These are phyloP conservation scores for Fusarium sp. DNA, from an alignment of 2,329 filamentous ascomycete species.

Conservation along the genomic window DNA sequence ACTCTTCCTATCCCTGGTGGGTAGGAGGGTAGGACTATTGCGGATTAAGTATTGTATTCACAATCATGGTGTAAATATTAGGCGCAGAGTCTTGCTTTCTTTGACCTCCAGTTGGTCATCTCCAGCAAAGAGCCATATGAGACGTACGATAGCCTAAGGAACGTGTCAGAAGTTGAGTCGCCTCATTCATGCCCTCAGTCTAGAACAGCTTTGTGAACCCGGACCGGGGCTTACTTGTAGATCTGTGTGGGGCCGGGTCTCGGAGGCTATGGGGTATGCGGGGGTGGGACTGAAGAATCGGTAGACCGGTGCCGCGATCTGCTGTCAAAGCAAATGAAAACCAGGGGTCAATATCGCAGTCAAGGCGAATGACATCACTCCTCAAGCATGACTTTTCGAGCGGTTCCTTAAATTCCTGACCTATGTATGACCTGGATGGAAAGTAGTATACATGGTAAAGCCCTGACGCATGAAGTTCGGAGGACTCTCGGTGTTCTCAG, in stretches of 20 bases:
- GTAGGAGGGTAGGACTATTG: background rate
- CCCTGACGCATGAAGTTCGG: conserved; percentile 19
- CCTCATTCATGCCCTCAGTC: background rate
- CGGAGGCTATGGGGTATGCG: background rate
- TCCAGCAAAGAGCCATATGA: background rate
- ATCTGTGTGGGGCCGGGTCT: conserved; percentile 10
- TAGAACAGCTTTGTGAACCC: background rate
- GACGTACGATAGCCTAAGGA: background rate
- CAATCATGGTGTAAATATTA: background rate
- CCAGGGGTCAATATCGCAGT: background rate
- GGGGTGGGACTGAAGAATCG: background rate
- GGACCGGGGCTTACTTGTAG: background rate
- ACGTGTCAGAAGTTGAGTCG: background rate
- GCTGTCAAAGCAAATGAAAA: background rate
- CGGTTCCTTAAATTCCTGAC: background rate
- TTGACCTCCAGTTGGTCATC: background rate
- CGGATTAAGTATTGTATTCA: background rate
- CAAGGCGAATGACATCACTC: background rate
- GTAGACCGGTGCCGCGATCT: conserved; percentile 10
- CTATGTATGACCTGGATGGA: background rate
- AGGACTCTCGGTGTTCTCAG: conserved; percentile 21
- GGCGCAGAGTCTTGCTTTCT: background rate
- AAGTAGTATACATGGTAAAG: background rate
- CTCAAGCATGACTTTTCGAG: background rate
- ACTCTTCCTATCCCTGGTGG: background rate